Base-by-base conservation (phyloP, 495 filamentous ascomycete species). In the Aspergillus avenaceus region DNA sequence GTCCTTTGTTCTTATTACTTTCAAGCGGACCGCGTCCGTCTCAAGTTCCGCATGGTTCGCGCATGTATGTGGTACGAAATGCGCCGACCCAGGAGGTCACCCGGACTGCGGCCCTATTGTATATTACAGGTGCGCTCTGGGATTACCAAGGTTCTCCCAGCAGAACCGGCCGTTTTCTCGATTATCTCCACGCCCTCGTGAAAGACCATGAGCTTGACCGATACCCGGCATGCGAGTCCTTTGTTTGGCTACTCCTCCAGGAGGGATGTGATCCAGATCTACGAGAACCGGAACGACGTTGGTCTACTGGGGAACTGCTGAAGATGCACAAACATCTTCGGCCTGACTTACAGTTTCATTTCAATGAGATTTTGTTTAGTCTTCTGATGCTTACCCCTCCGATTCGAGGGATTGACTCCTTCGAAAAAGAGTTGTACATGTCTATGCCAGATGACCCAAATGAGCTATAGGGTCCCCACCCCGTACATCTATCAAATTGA, bases 11-110 rank as follows among this genome's bases (percentile, higher is more conserved):
- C 40, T 56, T 67, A 9, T 52, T 74, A 5, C 62, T 76, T 1
- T 74, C 71, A n/a, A 73, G 66, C 49, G 72, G 72, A 14, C 72
- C 72, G 9, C 68, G 63, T 8, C 72, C 72, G 14, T 65, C 69
- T n/a, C 62, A 65, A 34, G 67, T 76, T 1, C 72, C 72, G 18
- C 56, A 62, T 0, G 65, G 53, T 14, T 62, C 61, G 4, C 72
- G 70, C 46, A 64, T 63, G 38, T 76, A 72, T 41, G 69, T 76
- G 16, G 63, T 76, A 8, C 60, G 49, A 11, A 58, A 63, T 24
- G 50, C 52, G 11, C 58, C 61, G 13, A 73, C 67, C 11, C 68
- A 70, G 47, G 72, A 76, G 44, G 50, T 67, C 41, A 65, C 60
- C 23, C 72, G 70, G 32, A 71, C 72, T 1, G 68, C 66, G 1